Base-by-base conservation (phyloP, 2,329 filamentous ascomycete genomes). In the Aspergillus pseudoviridinutans region DNA sequence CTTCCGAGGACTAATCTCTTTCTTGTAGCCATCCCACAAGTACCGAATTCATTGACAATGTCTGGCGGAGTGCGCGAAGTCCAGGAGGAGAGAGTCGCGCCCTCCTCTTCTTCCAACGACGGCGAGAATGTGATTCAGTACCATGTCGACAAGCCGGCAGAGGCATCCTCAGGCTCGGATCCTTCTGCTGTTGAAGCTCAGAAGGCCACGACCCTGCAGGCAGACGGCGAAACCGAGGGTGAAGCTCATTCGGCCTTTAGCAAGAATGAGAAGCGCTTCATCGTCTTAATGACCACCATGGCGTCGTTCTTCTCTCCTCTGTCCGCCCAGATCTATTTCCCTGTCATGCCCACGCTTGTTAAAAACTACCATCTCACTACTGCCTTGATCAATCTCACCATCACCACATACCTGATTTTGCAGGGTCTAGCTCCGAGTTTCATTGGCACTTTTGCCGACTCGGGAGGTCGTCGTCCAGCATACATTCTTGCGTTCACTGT, bases 331-430 rank as follows among this genome's bases (percentile, higher is more conserved):
- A 79, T 80, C 55, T 80, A 80, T 60, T 78, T 79, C 53, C 78
- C 79, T 1, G 74, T 76, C 1, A 61, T 81, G 6, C 67, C 73
- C 6, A 71, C 71, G 1, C 73, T 81, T 35, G 72, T 78, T 1
- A 44, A 50, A 1, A 76, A 79, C 54, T 63, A 80, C 3, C 46
- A 72, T 53, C 73, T 78, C 2, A 76, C 76, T 1, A 54, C 66
- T n/a, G 63, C 68, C 29, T 65, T 71, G 3, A 66, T 80, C 59
- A 78, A 78, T 56, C 65, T 80, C 1, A 78, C 78, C 0, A 71
- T 81, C 24, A 80, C 78, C 1, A 71, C 74, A 1, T 80, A 80
- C 58, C 67, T 79, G 24, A 71, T 79, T 25, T 74, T 79, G 54
- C 77, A 79, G 63, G 78, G 73, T 0, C 55, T 80, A 1, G 71